Evolutionary conservation across 2,329 filamentous ascomycete species (phyloP), one percentile per base, ranked within the genome.

Genomic region (Xenoacremonium recifei): DNA sequence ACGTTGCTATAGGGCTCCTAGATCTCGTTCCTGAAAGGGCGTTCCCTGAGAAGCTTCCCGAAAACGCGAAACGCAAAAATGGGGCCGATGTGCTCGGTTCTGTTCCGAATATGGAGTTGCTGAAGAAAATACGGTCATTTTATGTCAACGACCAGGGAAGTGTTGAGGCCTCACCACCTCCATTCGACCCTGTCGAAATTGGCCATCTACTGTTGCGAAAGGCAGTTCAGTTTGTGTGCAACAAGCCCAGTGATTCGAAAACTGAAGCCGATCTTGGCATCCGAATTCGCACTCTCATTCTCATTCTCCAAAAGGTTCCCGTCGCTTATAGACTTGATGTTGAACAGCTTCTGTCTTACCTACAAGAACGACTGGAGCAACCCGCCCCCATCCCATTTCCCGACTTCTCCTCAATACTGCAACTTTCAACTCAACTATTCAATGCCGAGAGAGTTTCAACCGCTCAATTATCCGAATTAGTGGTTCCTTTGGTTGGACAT

Each of bases 61-160:
- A 29, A 3, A 34, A 37, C 31, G 37, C 35, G 29, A 39, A 46
- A 7, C 40, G 27, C n/a, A 35, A 41, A 19, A 39, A 29, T 12
- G 35, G 44, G 19, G 34, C 31, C 13, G 45, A 42, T 21, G 29
- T 27, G 4, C 35, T 47, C 12, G 19, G 18, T 6, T 51, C 55
- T 2, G 30, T 51, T 4, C 40, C 62, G n/a, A 64, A 63, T 20
- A 41, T 63, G n/a, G 77, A 82, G 27, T 65, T 87, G 10, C 62
- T 87, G 34, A 76, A 77, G 47, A 77, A 67, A 44, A 80, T 89
- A 38, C 76, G 73, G 52, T 66, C 69, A 9, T 90, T 89, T 55
- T 90, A 90, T 60, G 71, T 82, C 23, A 72, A 79, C 45, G 83
- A 86, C 45, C 85, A 87, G 60, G 84, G 82, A 31, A 88, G 80